Base-by-base conservation (phyloP, 345 rosid genomes). In the Conringia planisiliqua region DNA sequence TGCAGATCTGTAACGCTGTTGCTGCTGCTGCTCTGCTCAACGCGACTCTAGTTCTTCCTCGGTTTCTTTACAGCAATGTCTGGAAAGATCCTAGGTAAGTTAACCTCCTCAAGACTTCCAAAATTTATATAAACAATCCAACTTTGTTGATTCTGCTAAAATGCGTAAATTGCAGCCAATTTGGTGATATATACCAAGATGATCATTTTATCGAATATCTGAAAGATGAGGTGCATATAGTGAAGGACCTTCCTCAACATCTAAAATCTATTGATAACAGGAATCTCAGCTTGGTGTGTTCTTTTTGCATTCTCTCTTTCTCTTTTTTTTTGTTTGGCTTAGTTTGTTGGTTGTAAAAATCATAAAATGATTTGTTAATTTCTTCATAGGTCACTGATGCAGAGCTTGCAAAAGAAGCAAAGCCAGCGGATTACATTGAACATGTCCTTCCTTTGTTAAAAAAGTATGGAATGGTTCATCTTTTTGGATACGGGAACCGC, bases 21-120 rank as follows among this genome's bases (percentile, higher is more conserved):
- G 82, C 96, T 0, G 85, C 90, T 82, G 95, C 98, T 20, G 82
- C 88, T 55, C 77, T 90, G 58, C 95, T 94, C 14, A 87, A 94
- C 3, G 93, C 96, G 18, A 87, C 92, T 57, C 80, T 94, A 57
- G 86, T 87, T 77, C 76, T 90, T 73, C 98, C 98, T 9, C 84
- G 76, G 82, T 91, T 94, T 81, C 90, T 90, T 44, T 91, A 91
- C 86, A 94, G 98, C 88, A 94, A 87, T 67, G 96, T 91, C n/a
- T 91, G 97, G 98, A 91, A 86, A 76, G 98, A 94, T 85, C 96
- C 97, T 2, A 94, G 97, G 97, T 91, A 78, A 1, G 6, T 14
- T 62, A 84, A 48, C 16, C 75, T 70, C 60, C 14, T 63, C 29
- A 62, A 52, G 58, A 39, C 50, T 74, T 54, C 36, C 50, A 42